Evolutionary conservation across 2,329 filamentous ascomycete species (phyloP).

Genomic region (Endothia cerciana): DNA sequence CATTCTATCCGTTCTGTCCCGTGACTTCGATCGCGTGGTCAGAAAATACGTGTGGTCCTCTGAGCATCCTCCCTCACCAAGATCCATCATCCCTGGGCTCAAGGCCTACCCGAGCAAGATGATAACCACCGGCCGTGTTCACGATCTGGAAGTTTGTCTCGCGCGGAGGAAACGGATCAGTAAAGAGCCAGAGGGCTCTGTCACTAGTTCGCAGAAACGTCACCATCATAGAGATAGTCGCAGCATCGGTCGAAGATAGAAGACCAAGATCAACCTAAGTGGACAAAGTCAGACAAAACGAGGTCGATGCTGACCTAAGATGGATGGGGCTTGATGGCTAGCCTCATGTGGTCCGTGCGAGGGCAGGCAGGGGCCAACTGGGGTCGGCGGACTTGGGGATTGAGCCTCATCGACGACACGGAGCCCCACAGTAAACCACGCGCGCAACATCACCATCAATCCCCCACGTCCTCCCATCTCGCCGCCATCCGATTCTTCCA

Average conservation of each 20-base stretch:
- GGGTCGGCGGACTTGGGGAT: background rate
- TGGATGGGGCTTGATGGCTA: background rate
- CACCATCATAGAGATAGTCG: background rate
- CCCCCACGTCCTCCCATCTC: slow-evolving; percentile 20
- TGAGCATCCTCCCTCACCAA: background rate
- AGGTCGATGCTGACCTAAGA: slow-evolving; percentile 2
- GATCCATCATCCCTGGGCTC: no score
- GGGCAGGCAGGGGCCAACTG: background rate
- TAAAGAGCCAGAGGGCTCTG: background rate
- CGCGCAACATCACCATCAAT: slow-evolving; percentile 10
- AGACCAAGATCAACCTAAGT: background rate
- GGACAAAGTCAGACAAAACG: slow-evolving; percentile 1
- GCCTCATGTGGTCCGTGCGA: slow-evolving; percentile 8
- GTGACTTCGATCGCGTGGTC: background rate
- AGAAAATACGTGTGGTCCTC: background rate
- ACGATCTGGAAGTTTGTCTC: no score
- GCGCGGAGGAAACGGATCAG: no score
- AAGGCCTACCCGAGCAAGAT: no score
- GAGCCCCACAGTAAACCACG: slow-evolving; percentile 15
- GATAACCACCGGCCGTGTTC: background rate
- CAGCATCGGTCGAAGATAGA: no score
- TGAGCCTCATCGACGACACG: slow-evolving; percentile 17
- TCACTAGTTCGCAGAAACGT: background rate
- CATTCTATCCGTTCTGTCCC: background rate
- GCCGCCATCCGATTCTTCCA: slow-evolving; percentile 8